Evolutionary conservation across 805 yeast genomes (phyloP).

Genomic region (Yamadazyma sp.): DNA sequence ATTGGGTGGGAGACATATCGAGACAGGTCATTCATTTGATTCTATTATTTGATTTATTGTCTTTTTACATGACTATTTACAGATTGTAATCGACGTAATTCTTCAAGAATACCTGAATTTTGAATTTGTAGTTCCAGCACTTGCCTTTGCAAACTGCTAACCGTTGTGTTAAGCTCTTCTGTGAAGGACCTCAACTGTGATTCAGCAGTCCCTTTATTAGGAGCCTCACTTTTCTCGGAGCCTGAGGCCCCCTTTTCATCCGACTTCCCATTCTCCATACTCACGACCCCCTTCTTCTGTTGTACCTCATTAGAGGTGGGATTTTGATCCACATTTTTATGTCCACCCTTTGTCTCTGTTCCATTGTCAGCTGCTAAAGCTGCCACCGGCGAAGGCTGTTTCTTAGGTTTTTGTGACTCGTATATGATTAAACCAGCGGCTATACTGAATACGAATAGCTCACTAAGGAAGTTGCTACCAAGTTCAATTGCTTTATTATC

Average conservation of each 20-base stretch:
- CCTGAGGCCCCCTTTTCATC: not conserved
- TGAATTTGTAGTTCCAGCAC: conserved; percentile 13
- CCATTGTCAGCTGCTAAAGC: not conserved
- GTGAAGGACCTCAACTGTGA: no score
- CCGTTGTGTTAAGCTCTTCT: conserved; percentile 1
- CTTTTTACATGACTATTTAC: conserved; percentile 12
- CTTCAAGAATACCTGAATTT: conserved; percentile 15
- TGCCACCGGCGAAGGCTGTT: conserved; percentile 53
- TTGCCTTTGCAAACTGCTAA: conserved; percentile 1
- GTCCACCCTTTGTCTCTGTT: not conserved
- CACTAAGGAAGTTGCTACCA: conserved; percentile 80
- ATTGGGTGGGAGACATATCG: no score
- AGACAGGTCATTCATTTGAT: no score
- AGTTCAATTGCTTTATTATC: conserved; percentile 79
- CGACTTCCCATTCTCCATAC: no score
- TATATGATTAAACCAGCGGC: conserved; percentile 75
- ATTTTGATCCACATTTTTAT: not conserved
- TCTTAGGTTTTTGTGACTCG: conserved; percentile 69
- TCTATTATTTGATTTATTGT: not conserved
- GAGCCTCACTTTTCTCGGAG: not conserved
- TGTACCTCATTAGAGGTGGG: no score
- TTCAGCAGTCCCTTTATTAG: no score
- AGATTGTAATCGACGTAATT: conserved; percentile 9
- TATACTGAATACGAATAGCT: conserved; percentile 72
- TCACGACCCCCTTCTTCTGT: no score